Percentiles rank a stretch among this genome's conserved stretches.
phyloP scores from a whole-genome alignment of 768 basidiomycete species.

The Multifurca ochricompacta region DNA sequence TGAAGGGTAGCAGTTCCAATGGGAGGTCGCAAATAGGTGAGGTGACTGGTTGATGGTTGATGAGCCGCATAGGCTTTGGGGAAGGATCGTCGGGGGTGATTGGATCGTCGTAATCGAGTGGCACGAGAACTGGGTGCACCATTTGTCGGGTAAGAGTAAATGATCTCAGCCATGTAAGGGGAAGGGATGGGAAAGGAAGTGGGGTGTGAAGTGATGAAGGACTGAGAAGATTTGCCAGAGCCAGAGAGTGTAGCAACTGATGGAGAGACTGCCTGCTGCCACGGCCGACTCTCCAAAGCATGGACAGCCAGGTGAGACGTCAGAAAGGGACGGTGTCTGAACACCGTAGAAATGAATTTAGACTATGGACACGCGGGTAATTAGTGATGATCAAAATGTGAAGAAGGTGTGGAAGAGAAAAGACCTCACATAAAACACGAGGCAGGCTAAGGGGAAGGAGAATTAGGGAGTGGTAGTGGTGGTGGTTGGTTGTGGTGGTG shows the following conservation, averaged over 20 bases:
- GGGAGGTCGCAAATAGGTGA: not conserved
- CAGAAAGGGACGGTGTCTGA: constrained; percentile 28
- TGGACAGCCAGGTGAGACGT: constrained; percentile 50
- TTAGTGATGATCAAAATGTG: constrained; percentile 9
- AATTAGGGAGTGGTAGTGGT: not conserved
- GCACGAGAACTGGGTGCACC: not conserved
- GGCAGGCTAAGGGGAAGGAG: not conserved
- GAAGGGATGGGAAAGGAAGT: constrained; percentile 7
- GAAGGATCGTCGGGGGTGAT: not conserved
- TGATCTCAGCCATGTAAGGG: constrained; percentile 24
- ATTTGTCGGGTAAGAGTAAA: constrained; percentile 5
- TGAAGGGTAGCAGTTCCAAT: not conserved
- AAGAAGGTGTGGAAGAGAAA: not conserved
- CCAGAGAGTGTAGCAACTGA: constrained; percentile 23
- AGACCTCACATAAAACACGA: constrained; percentile 14
- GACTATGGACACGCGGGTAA: constrained; percentile 3
- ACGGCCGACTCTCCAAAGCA: constrained; percentile 59
- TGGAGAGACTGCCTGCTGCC: constrained; percentile 43
- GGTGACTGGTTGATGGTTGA: not conserved
- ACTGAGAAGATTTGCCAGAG: constrained; percentile 25
- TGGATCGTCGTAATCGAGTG: constrained; percentile 1
- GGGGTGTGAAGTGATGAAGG: constrained; percentile 19
- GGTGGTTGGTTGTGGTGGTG: no score
- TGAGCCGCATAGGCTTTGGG: not conserved
- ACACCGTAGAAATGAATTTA: constrained; percentile 33